phyloP scores from a whole-genome alignment of 768 basidiomycete species.

The Amanita fuliginea region DNA sequence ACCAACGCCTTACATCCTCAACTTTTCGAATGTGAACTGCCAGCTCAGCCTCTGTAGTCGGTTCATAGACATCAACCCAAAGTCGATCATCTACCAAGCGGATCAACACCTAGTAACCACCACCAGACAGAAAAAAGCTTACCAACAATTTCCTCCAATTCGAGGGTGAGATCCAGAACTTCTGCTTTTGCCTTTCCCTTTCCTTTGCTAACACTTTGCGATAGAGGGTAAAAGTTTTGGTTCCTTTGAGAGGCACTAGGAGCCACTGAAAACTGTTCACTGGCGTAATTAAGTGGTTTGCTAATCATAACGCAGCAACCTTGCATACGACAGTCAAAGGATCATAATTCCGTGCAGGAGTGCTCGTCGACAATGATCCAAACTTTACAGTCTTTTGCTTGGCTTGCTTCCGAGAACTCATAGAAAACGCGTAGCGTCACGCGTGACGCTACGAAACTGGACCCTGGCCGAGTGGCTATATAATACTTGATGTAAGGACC shows the following conservation, averaged over 20 bases:
- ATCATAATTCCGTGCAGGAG: constrained; percentile 15
- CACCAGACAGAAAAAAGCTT: not conserved
- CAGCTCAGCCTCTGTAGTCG: constrained; percentile 51
- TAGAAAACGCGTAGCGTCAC: not conserved
- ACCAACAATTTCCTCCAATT: not conserved
- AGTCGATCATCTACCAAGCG: constrained; percentile 24
- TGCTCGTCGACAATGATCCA: not conserved
- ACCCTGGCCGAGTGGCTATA: no score
- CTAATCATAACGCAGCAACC: not conserved
- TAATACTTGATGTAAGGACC: no score
- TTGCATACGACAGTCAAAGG: constrained; percentile 23
- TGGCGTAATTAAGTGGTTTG: constrained; percentile 6
- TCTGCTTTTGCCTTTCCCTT: constrained; percentile 18
- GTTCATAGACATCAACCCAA: constrained; percentile 60
- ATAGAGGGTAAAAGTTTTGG: not conserved
- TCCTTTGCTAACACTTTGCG: constrained; percentile 9
- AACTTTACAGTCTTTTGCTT: constrained; percentile 5
- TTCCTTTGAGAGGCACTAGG: not conserved
- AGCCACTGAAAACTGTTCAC: constrained; percentile 17
- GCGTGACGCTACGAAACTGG: no score
- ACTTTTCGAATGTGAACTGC: constrained; percentile 77
- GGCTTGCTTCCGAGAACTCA: not conserved
- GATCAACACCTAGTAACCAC: not conserved
- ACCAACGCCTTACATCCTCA: constrained; percentile 66
- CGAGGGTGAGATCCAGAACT: not conserved